Percentiles rank a stretch among this genome's conserved stretches.
Conservation (phyloP, 306 rosid species). For the Vigna angularis region DNA sequence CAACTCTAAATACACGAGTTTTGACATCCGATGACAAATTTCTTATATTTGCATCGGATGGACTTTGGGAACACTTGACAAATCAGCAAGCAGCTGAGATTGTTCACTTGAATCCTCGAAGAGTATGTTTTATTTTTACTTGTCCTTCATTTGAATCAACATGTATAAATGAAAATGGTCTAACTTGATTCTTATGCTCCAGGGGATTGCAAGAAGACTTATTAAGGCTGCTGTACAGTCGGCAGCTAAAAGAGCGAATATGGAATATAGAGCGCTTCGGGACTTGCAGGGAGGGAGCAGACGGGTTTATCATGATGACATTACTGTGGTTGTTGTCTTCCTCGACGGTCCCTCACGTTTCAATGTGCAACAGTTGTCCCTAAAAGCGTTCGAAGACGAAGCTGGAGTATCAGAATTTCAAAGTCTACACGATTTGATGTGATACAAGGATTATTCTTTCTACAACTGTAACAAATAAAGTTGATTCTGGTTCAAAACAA, state of each 20-base stretch:
- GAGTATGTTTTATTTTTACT: constrained; percentile 45
- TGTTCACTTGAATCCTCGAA: constrained; percentile 56
- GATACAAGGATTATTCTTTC: constrained; percentile 36
- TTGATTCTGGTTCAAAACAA: constrained; percentile 26
- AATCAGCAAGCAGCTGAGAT: constrained; percentile 68
- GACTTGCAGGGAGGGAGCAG: constrained; percentile 52
- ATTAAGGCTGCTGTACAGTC: constrained; percentile 53
- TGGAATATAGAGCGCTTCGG: constrained; percentile 58
- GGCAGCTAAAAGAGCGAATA: constrained; percentile 58
- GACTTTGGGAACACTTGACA: constrained; percentile 73
- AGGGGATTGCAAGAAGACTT: constrained; percentile 74
- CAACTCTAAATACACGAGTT: constrained; percentile 51
- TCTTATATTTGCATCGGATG: constrained; percentile 75
- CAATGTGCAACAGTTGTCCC: constrained; percentile 49
- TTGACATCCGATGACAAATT: constrained; percentile 57
- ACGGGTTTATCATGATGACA: constrained; percentile 69
- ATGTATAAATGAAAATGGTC: not conserved
- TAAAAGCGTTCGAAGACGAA: constrained; percentile 55
- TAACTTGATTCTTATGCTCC: not conserved
- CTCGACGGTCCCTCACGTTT: too few species aligned
- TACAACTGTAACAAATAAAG: constrained; percentile 37
- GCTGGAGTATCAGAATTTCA: constrained; percentile 57
- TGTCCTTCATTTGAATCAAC: not conserved
- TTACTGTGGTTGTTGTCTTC: constrained; percentile 68
- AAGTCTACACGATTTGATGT: constrained; percentile 39